Evolutionary conservation across 2,329 filamentous ascomycete species (phyloP), one percentile per base, ranked within the genome.

Genomic region (Periglandula ipomoeae): DNA sequence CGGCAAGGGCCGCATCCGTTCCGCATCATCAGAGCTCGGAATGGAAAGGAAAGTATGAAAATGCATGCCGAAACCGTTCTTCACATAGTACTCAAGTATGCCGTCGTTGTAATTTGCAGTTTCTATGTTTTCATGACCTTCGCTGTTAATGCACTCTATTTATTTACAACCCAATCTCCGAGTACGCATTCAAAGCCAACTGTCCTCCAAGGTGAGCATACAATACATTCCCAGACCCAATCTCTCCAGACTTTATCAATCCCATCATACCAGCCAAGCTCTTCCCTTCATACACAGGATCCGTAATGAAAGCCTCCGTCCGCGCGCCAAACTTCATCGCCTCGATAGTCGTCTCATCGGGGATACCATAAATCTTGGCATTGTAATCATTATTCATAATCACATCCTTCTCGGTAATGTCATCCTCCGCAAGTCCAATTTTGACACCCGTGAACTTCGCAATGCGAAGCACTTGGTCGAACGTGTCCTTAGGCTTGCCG

Each of bases 231-330:
- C 79, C 79, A 0, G 73, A 73, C 3, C 65, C 63, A 50, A 87
- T 80, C 61, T 82, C 78, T 0, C 76, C 82, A 45, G 74, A 78
- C 53, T 68, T 74, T 17, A 86, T 78, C 68, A 87, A 66, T 60
- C 82, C 81, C 55, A 87, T 78, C 81, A 87, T 75, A 0, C 84
- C 84, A 4, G 82, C 82, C 62, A 88, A 66, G 56, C 79, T 85
- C 75, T 88, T 88, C 1, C 85, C 85, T 66, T 87, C 84, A 58
- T 88, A 88, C 1, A 88, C 84, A 0, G 84, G 84, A 59, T 88
- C 84, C 0, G 83, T 87, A 53, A 88, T 84, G 56, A 88, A 82
- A 0, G 77, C 84, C 67, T 88, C 85, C 1, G 79, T 85, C 50
- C 70, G 63, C 0, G 84, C 84, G 5, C 79, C 81, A 59, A 85